phyloP scores from a whole-genome alignment of 176 grass and related monocot species.

The Cenchrus fungigraminus region DNA sequence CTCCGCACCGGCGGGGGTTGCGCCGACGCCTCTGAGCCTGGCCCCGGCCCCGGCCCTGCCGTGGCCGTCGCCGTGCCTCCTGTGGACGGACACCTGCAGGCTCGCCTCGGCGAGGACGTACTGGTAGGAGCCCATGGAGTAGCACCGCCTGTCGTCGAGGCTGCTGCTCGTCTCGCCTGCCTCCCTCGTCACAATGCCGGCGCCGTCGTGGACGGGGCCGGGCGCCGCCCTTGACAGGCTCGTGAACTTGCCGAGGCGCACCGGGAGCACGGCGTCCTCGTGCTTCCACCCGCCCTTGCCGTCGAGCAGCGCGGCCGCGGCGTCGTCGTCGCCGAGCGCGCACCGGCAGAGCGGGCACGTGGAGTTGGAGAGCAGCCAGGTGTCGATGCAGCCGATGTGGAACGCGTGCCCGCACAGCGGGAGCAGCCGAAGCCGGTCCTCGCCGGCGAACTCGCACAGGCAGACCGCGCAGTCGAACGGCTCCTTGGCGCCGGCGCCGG shows the following conservation, averaged over 20 bases:
- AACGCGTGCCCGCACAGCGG: slow-evolving; percentile 93
- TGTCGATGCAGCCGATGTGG: slow-evolving; percentile 92
- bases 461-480: slow-evolving; percentile 96
- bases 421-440: slow-evolving; percentile 86
- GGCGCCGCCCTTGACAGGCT: slow-evolving; percentile 43
- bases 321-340: slow-evolving; percentile 61
- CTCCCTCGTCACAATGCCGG: slow-evolving; percentile 43
- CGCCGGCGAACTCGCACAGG: slow-evolving; percentile 83
- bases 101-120: slow-evolving; percentile 78
- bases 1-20: slow-evolving; percentile 28
- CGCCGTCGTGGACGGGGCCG: not conserved
- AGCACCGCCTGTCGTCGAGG: slow-evolving; percentile 85
- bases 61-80: slow-evolving; percentile 49
- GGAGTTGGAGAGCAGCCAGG: slow-evolving; percentile 98
- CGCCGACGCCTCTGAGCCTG: slow-evolving; percentile 38
- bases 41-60: slow-evolving; percentile 27
- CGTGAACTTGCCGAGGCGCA: slow-evolving; percentile 97
- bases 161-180: slow-evolving; percentile 79
- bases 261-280: slow-evolving; percentile 57
- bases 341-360: slow-evolving; percentile 91
- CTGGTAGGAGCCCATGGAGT: slow-evolving; percentile 93
- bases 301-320: slow-evolving; percentile 58
- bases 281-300: slow-evolving; percentile 48
- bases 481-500: slow-evolving; percentile 58
- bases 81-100: slow-evolving; percentile 74